Conservation (phyloP, 306 rosid species). For the Quercus cerris region DNA sequence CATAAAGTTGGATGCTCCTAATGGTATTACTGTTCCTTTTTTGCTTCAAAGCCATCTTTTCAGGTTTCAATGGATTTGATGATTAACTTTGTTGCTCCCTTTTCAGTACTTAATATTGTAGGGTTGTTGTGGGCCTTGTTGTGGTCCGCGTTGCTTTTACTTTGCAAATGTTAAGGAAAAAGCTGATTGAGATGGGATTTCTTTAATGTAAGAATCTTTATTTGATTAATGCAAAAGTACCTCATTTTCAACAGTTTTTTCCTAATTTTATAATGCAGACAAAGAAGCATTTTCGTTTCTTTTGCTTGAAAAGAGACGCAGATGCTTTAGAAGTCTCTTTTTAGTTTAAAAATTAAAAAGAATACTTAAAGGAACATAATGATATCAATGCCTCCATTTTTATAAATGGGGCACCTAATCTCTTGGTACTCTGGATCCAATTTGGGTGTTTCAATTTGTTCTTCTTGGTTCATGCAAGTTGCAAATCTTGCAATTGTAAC, state of each 20-base stretch:
- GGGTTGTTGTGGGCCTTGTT: constrained; percentile 1
- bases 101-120: constrained; percentile 13
- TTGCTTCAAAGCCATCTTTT: constrained; percentile 49
- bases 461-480: too few relatives aligned
- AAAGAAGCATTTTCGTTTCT: constrained; percentile 43
- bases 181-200: constrained; percentile 19
- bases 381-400: constrained; percentile 3
- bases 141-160: constrained; percentile 32
- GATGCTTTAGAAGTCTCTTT: constrained; percentile 36
- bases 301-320: constrained; percentile 27
- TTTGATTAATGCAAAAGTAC: constrained; percentile 37
- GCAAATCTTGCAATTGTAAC: too few relatives aligned
- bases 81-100: constrained; percentile 29
- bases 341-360: constrained; percentile 18
- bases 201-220: constrained; percentile 47
- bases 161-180: constrained; percentile 20
- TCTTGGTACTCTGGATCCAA: background rate
- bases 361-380: constrained; percentile 10
- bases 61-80: constrained; percentile 42
- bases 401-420: constrained; percentile 13
- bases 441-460: too few relatives aligned
- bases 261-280: constrained; percentile 42
- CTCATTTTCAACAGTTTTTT: constrained; percentile 42
- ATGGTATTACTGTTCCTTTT: constrained; percentile 38
- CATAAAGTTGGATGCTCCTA: constrained; percentile 31